A percentile compares a stretch with the other conserved stretches of the same genome.
These are phyloP conservation scores for Eucalyptus shirleyi DNA, from an alignment of 345 rosid species.

Conservation along the genomic window DNA sequence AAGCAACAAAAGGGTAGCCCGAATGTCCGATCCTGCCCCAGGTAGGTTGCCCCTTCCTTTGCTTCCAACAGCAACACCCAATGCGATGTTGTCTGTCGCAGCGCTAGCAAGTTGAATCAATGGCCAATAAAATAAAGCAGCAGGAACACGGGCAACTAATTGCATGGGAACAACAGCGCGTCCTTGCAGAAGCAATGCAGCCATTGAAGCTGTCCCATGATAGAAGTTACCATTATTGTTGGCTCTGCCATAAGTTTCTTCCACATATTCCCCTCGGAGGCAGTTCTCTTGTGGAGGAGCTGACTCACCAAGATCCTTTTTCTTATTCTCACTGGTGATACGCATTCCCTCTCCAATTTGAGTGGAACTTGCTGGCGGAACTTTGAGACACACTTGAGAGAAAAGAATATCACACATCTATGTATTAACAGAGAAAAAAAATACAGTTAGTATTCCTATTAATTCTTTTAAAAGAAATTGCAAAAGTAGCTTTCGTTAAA, in stretches of 20 bases:
- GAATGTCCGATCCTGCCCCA: constrained; percentile 92
- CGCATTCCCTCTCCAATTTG: constrained; percentile 29
- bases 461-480: neutral
- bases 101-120: constrained; percentile 96
- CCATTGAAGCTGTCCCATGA: constrained; percentile 82
- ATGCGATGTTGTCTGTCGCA: constrained; percentile 82
- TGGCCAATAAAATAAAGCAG: constrained; percentile 94
- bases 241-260: constrained; percentile 38
- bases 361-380: constrained; percentile 26
- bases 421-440: neutral
- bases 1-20: constrained; percentile 84
- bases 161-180: constrained; percentile 92
- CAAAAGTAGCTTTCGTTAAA: neutral
- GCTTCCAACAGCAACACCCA: constrained; percentile 98
- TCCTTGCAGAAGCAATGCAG: constrained; percentile 83
- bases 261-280: constrained; percentile 13
- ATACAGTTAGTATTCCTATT: neutral
- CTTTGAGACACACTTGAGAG: constrained; percentile 96
- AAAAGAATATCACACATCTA: constrained; percentile 99
- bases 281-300: constrained; percentile 25
- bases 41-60: constrained; percentile 98
- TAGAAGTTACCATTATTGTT: constrained; percentile 19
- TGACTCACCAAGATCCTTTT: constrained; percentile 11
- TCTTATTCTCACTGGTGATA: constrained; percentile 25
- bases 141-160: constrained; percentile 86